Conservation (phyloP, 768 basidiomycete species). For the Coprinopsis strossmayeri region DNA sequence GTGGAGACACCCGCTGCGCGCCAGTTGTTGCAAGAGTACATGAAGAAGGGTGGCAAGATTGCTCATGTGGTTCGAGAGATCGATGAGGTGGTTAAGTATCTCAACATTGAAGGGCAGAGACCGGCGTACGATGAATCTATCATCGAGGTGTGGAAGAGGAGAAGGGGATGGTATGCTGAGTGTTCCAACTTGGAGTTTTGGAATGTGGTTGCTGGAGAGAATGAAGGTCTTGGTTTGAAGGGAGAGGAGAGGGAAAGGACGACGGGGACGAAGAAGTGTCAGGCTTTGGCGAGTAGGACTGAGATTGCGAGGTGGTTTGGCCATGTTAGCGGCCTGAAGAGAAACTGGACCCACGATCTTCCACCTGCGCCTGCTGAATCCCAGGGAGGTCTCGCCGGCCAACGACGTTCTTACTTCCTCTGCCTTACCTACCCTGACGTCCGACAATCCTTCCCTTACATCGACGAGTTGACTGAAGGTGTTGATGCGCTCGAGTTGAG, state of each 20-base stretch:
- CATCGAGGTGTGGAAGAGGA: slow-evolving; percentile 74
- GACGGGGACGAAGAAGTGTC: background rate
- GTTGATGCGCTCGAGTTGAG: slow-evolving; percentile 93
- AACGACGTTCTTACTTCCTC: slow-evolving; percentile 77
- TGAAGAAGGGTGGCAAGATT: slow-evolving; percentile 56
- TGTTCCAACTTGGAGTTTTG: slow-evolving; percentile 79
- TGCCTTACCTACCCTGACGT: slow-evolving; percentile 90
- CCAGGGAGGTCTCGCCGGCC: slow-evolving; percentile 29
- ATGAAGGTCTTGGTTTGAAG: slow-evolving; percentile 14
- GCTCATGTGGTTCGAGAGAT: slow-evolving; percentile 80
- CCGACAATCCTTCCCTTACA: slow-evolving; percentile 54
- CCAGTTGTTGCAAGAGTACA: slow-evolving; percentile 63
- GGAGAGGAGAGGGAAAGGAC: slow-evolving; percentile 9
- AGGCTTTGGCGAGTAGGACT: slow-evolving; percentile 31
- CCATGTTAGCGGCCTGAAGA: slow-evolving; percentile 69
- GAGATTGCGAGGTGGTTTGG: slow-evolving; percentile 85
- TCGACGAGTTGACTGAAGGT: slow-evolving; percentile 73
- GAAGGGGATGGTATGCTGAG: slow-evolving; percentile 82
- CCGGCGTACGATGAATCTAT: slow-evolving; percentile 89
- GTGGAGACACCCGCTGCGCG: slow-evolving; percentile 81
- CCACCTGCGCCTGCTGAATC: no score
- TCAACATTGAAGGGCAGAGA: slow-evolving; percentile 66
- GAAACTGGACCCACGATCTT: no score
- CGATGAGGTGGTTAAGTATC: slow-evolving; percentile 75
- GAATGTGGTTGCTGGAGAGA: slow-evolving; percentile 51